Base-by-base conservation (phyloP, 192 early-diverging fungal genomes). In the Linderina pennispora region DNA sequence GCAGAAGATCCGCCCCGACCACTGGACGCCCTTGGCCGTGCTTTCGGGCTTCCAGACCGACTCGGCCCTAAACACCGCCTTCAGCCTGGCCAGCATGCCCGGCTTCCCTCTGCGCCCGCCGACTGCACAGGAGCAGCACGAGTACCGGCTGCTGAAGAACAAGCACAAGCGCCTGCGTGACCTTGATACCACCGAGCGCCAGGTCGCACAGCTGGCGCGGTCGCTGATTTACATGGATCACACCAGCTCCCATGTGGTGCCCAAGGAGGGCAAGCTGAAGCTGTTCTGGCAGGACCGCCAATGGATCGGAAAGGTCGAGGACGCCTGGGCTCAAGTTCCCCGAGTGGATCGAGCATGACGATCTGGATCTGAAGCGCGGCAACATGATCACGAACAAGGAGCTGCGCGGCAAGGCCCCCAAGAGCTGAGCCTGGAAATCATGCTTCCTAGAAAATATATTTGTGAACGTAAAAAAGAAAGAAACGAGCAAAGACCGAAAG, bases 11-110 rank as follows among this genome's bases (percentile, higher is more conserved):
- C 65, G 74, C 1, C 66, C 57, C 10, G 74, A 76, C 49, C 62
- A 68, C 17, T 76, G 74, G 74, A 57, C 47, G 6, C 74, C 74
- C 8, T 38, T 70, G n/a, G 53, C 70, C 0, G 74, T 65, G 0
- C 62, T 62, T 13, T 36, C 52, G 6, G 68, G 68, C 14, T 65
- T 65, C 32, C 48, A 55, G 16, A 48, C 40, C 13, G 45, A 65
- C 17, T 13, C 21, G 16, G 43, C 52, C 9, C 68, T 48, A 13
- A 23, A 16, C 32, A 32, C 60, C 37, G 35, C 38, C 8, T 65
- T 61, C 32, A 55, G 39, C 16, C 48, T 72, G 22, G 49, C 49
- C 2, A 47, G 55, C 24, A 47, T 59, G 37, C 45, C 54, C 19
- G 62, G 68, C 36, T 40, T 48, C 34, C 68, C 62, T 15, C 54